phyloP scores from a whole-genome alignment of 2,329 filamentous ascomycete genomes.

The Fusarium bulbicola region DNA sequence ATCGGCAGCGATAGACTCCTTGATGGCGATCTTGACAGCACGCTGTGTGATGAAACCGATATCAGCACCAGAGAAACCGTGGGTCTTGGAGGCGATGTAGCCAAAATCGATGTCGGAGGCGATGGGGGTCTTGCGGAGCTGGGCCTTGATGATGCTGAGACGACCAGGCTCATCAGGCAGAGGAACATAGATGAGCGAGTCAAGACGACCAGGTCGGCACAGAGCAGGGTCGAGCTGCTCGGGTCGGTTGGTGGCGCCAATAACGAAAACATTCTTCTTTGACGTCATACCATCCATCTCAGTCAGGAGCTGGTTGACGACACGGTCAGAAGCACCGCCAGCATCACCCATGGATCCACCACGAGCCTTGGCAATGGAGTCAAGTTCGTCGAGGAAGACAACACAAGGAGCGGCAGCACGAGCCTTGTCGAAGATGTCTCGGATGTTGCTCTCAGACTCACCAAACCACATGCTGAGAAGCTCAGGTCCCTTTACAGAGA shows the following conservation, averaged over 20 bases:
- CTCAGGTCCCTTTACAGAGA: conserved; percentile 98
- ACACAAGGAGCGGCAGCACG: conserved; percentile 97
- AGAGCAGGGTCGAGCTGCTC: conserved; percentile 98
- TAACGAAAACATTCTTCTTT: conserved; percentile 99
- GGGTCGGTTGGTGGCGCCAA: conserved; percentile 97
- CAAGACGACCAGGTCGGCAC: conserved; percentile 97
- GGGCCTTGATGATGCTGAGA: conserved; percentile 89
- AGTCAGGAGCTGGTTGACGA: conserved; percentile 98
- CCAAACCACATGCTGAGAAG: conserved; percentile 99
- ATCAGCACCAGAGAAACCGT: conserved; percentile 99
- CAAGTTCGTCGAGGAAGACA: conserved; percentile 97
- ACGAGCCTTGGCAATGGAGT: conserved; percentile 99
- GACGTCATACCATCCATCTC: conserved; percentile 99
- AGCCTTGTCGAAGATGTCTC: conserved; percentile 99
- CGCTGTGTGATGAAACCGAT: conserved; percentile 98
- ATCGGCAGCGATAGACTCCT: conserved; percentile 88
- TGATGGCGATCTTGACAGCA: conserved; percentile 99
- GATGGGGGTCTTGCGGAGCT: conserved; percentile 98
- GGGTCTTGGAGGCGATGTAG: conserved; percentile 95
- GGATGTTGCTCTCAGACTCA: conserved; percentile 99
- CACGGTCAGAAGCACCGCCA: conserved; percentile 97
- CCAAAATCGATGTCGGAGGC: conserved; percentile 85
- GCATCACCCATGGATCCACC: conserved; percentile 96
- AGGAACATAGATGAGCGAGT: conserved; percentile 98
- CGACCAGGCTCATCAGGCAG: conserved; percentile 92